A percentile compares a stretch with the other conserved stretches of the same genome.
phyloP scores from a whole-genome alignment of 2,329 filamentous ascomycete species.

The Colletotrichum sp. region DNA sequence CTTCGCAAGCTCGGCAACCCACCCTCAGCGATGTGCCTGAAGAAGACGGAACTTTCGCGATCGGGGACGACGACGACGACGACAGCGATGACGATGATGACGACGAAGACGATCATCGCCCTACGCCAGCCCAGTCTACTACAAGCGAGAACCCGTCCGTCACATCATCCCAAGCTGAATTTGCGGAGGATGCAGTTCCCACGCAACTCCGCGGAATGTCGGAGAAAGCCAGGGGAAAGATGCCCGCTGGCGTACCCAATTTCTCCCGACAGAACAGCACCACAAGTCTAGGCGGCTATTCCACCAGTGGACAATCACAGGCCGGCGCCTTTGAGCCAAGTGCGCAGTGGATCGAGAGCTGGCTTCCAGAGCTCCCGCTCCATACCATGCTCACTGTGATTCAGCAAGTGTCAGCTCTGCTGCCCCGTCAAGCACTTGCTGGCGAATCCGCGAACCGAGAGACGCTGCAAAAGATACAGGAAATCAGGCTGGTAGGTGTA shows the following conservation, averaged over 20 bases:
- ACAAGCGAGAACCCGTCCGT: conserved; percentile 68
- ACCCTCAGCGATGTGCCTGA: conserved; percentile 73
- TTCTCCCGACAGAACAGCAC: conserved; percentile 93
- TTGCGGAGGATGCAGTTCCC: conserved; percentile 79
- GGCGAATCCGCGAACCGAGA: conserved; percentile 49
- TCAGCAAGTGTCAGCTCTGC: conserved; percentile 63
- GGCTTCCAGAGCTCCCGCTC: conserved; percentile 89
- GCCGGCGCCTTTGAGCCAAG: conserved; percentile 77
- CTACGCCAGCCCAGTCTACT: conserved; percentile 67
- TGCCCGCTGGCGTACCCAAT: conserved; percentile 80
- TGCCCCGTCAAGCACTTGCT: conserved; percentile 56
- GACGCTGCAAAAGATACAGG: conserved; percentile 59
- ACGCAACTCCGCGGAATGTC: conserved; percentile 90
- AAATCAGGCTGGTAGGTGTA: conserved; percentile 71
- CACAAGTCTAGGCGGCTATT: conserved; percentile 75
- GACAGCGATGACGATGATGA: conserved; percentile 58
- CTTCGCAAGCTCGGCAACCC: conserved; percentile 56
- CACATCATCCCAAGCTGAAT: conserved; percentile 71
- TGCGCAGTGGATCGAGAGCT: conserved; percentile 86
- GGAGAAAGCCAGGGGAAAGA: conserved; percentile 94
- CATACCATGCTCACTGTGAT: conserved; percentile 85
- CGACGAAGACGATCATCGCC: conserved; percentile 55
- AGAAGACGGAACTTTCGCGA: conserved; percentile 77
- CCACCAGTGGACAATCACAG: conserved; percentile 60
- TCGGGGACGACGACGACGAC: conserved; percentile 87